phyloP scores from a whole-genome alignment of 768 basidiomycete species.

The Mycena rebaudengoi region DNA sequence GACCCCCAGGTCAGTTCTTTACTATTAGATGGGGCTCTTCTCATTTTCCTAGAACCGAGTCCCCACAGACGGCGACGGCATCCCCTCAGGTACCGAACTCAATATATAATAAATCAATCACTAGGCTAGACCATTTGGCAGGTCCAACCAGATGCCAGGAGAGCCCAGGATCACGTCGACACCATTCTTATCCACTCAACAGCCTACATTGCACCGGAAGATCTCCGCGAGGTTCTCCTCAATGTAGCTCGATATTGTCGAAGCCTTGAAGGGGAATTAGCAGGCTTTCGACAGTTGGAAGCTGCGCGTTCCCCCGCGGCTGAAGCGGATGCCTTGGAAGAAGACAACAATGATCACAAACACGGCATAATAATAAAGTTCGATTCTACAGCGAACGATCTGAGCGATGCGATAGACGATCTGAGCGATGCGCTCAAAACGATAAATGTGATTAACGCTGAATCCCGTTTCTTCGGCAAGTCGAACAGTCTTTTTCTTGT shows the following conservation, averaged over 20 bases:
- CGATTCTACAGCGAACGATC: conserved; percentile 12
- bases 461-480: conserved; percentile 33
- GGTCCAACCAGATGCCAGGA: conserved; percentile 34
- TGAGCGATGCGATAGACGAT: background rate
- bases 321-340: background rate
- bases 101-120: background rate
- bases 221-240: conserved; percentile 19
- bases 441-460: background rate
- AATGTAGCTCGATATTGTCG: conserved; percentile 23
- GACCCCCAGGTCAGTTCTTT: too few relatives aligned
- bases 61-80: too few relatives aligned
- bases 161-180: conserved; percentile 51
- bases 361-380: background rate
- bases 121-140: background rate
- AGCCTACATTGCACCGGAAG: conserved; percentile 18
- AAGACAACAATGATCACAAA: background rate
- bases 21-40: too few relatives aligned
- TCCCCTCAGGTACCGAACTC: background rate
- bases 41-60: too few relatives aligned
- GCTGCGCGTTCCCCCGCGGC: background rate
- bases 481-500: conserved; percentile 41
- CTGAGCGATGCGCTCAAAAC: conserved; percentile 10
- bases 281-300: background rate
- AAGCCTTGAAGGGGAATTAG: conserved; percentile 10
- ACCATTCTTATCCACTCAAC: conserved; percentile 21